Percentiles rank a stretch among this genome's conserved stretches.
phyloP scores from a whole-genome alignment of 1,284 basidiomycete genomes.

The Phylloporus gajari region DNA sequence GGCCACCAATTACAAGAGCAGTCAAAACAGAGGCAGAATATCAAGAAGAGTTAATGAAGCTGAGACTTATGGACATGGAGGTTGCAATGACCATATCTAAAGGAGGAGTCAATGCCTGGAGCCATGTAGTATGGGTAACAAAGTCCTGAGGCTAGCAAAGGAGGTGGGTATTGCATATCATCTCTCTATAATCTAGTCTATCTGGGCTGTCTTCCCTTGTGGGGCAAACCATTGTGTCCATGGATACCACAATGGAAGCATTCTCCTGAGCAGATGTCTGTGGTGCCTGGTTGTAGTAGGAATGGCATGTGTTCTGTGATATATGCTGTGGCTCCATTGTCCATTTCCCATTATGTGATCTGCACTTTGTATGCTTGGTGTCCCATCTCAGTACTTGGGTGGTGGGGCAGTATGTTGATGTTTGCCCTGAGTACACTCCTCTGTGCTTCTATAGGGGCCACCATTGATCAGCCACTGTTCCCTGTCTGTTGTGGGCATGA shows the following conservation, averaged over 20 bases:
- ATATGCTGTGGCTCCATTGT: neutral
- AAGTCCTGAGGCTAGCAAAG: neutral
- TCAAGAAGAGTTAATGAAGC: too few relatives aligned
- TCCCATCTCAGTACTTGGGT: neutral
- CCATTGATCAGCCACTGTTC: too few relatives aligned
- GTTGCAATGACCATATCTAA: too few relatives aligned
- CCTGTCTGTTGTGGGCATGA: too few relatives aligned
- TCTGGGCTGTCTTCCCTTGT: neutral
- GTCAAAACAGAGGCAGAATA: too few relatives aligned
- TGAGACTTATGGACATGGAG: too few relatives aligned
- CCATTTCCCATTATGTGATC: neutral
- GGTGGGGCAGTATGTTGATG: neutral
- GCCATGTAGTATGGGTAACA: neutral
- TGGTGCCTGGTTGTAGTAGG: neutral
- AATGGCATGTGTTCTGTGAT: neutral
- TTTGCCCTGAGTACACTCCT: too few relatives aligned
- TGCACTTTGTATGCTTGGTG: neutral
- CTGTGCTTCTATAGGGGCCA: too few relatives aligned
- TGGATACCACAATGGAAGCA: neutral
- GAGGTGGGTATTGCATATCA: neutral
- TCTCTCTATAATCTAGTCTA: neutral
- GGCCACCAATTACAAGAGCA: too few relatives aligned
- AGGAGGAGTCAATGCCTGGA: too few relatives aligned
- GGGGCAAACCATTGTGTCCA: neutral
- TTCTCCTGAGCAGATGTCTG: neutral